phyloP scores from a whole-genome alignment of 73 alveolate species.

The Paramecium sexaurelia region DNA sequence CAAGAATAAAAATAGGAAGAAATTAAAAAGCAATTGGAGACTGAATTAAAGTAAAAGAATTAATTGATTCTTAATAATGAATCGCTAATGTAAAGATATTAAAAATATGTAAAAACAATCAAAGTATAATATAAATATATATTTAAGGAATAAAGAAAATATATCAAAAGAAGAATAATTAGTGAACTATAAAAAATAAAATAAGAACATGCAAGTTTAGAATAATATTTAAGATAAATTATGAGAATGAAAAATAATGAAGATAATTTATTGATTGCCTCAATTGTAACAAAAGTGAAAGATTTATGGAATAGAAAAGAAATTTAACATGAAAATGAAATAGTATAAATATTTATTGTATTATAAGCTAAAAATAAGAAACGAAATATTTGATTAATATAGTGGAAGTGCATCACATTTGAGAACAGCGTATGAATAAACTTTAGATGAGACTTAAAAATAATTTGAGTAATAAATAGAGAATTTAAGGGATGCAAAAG shows the following conservation, averaged over 20 bases:
- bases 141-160: conserved; percentile 10
- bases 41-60: not conserved
- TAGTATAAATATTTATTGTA: not conserved
- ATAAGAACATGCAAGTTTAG: conserved; percentile 19
- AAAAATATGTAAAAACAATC: conserved; percentile 31
- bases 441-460: conserved; percentile 52
- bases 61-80: not conserved
- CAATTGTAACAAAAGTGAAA: conserved; percentile 35
- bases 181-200: conserved; percentile 35
- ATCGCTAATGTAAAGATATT: not conserved
- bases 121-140: not conserved
- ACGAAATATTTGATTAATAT: conserved; percentile 55
- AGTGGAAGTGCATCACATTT: conserved; percentile 60
- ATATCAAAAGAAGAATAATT: conserved; percentile 21
- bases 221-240: conserved; percentile 35
- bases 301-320: conserved; percentile 54
- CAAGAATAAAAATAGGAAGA: not conserved
- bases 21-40: not conserved
- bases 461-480: conserved; percentile 48
- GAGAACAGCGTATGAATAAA: conserved; percentile 49
- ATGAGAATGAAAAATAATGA: conserved; percentile 48
- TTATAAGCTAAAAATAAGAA: not conserved
- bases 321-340: conserved; percentile 55
- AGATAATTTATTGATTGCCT: conserved; percentile 30
- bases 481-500: conserved; percentile 43